Base-by-base conservation (phyloP, 805 yeast species). In the Candida cerambycidarum region DNA sequence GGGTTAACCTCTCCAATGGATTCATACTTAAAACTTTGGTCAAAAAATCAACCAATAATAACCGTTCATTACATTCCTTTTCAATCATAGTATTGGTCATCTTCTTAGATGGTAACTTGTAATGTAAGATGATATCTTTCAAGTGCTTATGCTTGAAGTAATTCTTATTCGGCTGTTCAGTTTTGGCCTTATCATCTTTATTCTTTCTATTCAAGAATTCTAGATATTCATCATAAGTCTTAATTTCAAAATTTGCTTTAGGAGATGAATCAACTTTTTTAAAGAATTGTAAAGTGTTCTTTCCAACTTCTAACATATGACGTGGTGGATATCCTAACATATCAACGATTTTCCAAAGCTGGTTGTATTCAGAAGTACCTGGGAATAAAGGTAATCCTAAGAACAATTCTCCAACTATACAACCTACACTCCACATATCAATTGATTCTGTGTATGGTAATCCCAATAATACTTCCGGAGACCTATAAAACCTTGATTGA, bases 281-380 rank as follows among this genome's bases (percentile, higher is more conserved):
- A 64, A 85, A 74, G 53, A 85, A 93, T 52, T 82, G 79, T 35
- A 73, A 65, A 1, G 96, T 75, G 61, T 84, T 89, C 51, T 88
- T 84, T 19, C 98, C 99, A 81, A 87, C 89, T 50, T 92, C 97
- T 51, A 92, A 73, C 99, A 93, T 93, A 88, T 97, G 95, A 17
- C 83, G 69, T 9, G 97, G 97, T 17, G 99, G 99, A 48, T 71
- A 62, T 0, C 95, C 97, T 45, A 92, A 62, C 71, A 89, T 85
- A 32, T 84, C 83, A 3, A 84, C 79, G 29, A 93, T 89, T 52
- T 96, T 81, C 47, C 80, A 73, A 33, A 95, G 67, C 63, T 92
- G 97, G 59, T 92, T 89, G 62, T 83, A 93, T 62, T 93, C 99
- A 0, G 96, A 86, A 3, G 89, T 77, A 3, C 99, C 99, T 0